phyloP scores from a whole-genome alignment of 2,329 filamentous ascomycete genomes.

The Chrysosporium keratinophilum region DNA sequence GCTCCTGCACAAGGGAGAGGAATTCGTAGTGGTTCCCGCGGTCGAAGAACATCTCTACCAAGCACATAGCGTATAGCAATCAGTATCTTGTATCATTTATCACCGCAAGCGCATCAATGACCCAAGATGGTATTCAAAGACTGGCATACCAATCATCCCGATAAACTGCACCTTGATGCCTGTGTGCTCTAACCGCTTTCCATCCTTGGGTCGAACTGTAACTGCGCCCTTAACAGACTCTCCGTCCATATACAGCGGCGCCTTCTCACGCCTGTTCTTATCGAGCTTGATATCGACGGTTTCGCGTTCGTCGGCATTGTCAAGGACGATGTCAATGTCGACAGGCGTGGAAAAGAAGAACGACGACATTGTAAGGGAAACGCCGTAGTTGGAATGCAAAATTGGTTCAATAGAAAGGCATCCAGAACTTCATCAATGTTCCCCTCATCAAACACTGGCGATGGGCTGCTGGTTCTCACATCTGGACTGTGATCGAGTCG shows the following conservation, averaged over 20 bases:
- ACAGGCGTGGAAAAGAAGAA: conserved; percentile 98
- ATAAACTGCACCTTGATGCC: conserved; percentile 99
- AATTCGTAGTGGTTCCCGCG: conserved; percentile 99
- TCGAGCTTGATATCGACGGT: conserved; percentile 98
- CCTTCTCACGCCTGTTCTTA: conserved; percentile 95
- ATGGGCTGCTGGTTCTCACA: no score
- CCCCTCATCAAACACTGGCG: no score
- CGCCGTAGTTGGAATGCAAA: not conserved
- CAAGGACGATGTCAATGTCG: conserved; percentile 96
- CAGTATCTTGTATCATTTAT: conserved; percentile 8
- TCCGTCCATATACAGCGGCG: conserved; percentile 92
- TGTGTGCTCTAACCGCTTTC: conserved; percentile 93
- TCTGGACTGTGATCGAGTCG: no score
- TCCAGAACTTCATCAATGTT: no score
- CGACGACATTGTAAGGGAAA: conserved; percentile 62
- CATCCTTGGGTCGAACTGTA: conserved; percentile 92
- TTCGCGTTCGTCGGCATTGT: conserved; percentile 84
- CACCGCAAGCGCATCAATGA: conserved; percentile 9
- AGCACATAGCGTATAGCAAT: not conserved
- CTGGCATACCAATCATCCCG: conserved; percentile 75
- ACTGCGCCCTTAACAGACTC: conserved; percentile 96
- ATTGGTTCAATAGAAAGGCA: not conserved
- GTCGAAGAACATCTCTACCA: conserved; percentile 96
- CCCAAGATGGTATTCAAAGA: not conserved
- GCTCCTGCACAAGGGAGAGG: conserved; percentile 89